A percentile compares a stretch with the other conserved stretches of the same genome.
phyloP scores from a whole-genome alignment of 208 protist genomes.

The Naegleria fowleri region DNA sequence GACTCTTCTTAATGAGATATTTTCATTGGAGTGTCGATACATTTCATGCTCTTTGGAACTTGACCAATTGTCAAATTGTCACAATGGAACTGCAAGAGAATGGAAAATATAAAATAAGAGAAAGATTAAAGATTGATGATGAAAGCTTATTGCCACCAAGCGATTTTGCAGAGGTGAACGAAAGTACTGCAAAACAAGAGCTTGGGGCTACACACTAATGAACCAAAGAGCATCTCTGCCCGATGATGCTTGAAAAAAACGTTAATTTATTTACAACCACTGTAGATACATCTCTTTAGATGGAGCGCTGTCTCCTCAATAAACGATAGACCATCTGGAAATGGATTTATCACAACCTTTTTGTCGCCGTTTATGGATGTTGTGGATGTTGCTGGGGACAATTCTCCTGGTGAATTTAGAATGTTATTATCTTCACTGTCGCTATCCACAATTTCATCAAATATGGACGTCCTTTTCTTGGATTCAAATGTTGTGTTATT shows the following conservation, averaged over 20 bases:
- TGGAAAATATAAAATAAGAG: not conserved
- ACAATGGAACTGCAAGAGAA: not conserved
- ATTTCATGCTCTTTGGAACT: constrained; percentile 32
- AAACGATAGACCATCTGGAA: not conserved
- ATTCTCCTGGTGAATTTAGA: not conserved
- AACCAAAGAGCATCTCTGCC: too few species aligned
- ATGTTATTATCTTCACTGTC: not conserved
- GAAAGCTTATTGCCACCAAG: not conserved
- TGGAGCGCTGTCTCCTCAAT: not conserved
- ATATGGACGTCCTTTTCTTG: not conserved
- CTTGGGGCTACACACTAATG: too few species aligned
- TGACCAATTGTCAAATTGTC: constrained; percentile 27
- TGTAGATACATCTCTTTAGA: not conserved
- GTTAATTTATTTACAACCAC: too few species aligned
- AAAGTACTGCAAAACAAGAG: too few species aligned
- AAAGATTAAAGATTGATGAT: not conserved
- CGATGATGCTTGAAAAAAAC: too few species aligned
- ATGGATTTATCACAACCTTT: not conserved
- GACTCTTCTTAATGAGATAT: constrained; percentile 43
- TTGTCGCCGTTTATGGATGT: not conserved
- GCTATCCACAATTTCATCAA: not conserved
- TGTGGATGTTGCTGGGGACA: too few species aligned
- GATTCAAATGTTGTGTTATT: not conserved
- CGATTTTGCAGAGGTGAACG: not conserved
- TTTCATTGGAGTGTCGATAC: constrained; percentile 39